Conservation (phyloP, 2,329 filamentous ascomycete species). For the Monilinia polystroma region DNA sequence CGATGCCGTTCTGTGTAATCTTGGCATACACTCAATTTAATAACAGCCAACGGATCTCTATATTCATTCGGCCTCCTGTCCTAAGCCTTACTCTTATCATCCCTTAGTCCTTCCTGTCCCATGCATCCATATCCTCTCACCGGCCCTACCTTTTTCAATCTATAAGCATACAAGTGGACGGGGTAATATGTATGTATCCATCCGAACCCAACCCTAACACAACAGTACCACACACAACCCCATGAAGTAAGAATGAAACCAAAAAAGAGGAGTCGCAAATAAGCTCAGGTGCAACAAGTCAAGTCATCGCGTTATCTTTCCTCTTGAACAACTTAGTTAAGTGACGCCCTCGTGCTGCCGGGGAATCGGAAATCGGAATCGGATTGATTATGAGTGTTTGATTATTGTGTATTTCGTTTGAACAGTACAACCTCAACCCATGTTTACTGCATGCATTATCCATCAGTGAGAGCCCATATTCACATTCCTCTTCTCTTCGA, state of each 20-base stretch:
- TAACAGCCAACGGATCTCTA: background rate
- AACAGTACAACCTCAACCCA: background rate
- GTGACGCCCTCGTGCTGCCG: background rate
- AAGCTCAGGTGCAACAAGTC: background rate
- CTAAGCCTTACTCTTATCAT: background rate
- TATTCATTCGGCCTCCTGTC: background rate
- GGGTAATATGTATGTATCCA: background rate
- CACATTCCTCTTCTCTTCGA: background rate
- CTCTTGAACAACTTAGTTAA: background rate
- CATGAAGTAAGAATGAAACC: background rate
- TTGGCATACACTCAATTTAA: background rate
- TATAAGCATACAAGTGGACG: no score
- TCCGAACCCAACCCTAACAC: background rate
- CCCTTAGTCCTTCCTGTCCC: background rate
- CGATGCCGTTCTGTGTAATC: background rate
- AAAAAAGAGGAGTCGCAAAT: background rate
- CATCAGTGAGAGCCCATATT: background rate
- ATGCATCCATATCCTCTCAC: background rate
- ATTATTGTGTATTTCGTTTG: background rate
- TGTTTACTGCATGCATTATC: background rate
- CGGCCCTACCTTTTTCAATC: background rate
- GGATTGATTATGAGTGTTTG: background rate
- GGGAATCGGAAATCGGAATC: slow-evolving; percentile 11
- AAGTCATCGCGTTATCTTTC: background rate
- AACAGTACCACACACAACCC: background rate